Base-by-base conservation (phyloP, 495 filamentous ascomycete species). In the Xylaria cubensis region DNA sequence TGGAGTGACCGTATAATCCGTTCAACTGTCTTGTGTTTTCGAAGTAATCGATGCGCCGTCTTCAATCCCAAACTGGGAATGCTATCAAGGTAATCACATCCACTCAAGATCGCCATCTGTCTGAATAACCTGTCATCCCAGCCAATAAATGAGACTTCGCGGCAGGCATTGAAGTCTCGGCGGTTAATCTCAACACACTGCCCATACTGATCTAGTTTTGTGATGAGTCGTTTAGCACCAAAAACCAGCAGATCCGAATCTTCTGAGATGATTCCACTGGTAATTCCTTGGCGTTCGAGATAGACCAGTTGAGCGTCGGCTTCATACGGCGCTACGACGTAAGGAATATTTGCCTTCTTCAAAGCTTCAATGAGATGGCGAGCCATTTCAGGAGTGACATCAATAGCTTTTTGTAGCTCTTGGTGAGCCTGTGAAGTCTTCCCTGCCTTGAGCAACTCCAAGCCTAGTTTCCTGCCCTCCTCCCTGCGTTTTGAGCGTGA, bases 241-340 rank as follows among this genome's bases (percentile, higher is more conserved):
- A 98, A 99, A 2, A 98, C 97, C 26, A 99, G 82, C 64, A 99
- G 83, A 82, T 99, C 97, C 2, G 97, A 99, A 80, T 99, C 97
- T 76, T 99, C 97, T 0, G 95, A 97, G 51, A 99, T 86, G 67
- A 98, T 96, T 2, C 93, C 97, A 72, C 90, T 84, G 73, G 97
- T 92, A 53, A 92, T 81, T 0, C 94, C 94, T 56, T 92, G 88
- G 26, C 90, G 90, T 80, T 99, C 97, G 13, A 99, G 84, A 76
- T 98, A 99, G 17, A 92, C 95, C 67, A 99, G 85, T 82, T 99
- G 97, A 7, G 96, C 92, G 82, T 99, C 97, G 9, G 97, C 97
- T 84, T 99, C 97, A 77, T 98, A 99, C 1, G 97, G 97, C 4
- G 97, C 97, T 41, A 99, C 97, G 48, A 98, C 87, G 76, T 97